Percentiles rank a stretch among this genome's conserved stretches.
These are phyloP conservation scores for Aspergillus sergii DNA, from an alignment of 2,329 filamentous ascomycete species.

Conservation along the genomic window DNA sequence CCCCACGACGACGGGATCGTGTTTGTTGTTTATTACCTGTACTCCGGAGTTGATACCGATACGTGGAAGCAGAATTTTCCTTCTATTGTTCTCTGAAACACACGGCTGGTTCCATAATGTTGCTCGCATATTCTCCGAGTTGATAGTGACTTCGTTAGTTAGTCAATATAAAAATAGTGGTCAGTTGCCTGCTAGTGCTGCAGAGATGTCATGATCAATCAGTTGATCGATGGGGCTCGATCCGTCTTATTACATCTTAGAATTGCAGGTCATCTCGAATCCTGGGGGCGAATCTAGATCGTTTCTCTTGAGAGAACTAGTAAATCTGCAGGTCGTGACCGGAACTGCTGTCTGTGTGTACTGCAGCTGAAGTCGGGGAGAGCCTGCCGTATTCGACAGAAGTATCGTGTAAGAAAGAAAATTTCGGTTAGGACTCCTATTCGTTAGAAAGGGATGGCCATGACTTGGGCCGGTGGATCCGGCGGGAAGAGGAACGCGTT, in stretches of 20 bases:
- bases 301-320: not conserved
- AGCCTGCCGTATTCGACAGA: not conserved
- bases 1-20: not conserved
- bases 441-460: not conserved
- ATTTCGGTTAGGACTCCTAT: conserved; percentile 3
- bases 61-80: not conserved
- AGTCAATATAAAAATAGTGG: conserved; percentile 3
- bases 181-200: not conserved
- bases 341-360: not conserved
- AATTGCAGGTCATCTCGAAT: not conserved
- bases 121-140: not conserved
- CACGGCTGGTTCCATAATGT: not conserved
- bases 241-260: not conserved
- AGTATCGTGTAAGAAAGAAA: not conserved
- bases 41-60: not conserved
- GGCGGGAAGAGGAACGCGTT: not conserved
- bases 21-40: not conserved
- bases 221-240: not conserved
- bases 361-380: not conserved
- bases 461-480: not conserved
- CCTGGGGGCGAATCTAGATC: not conserved
- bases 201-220: not conserved
- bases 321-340: not conserved
- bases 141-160: not conserved
- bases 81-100: conserved; percentile 1